These are phyloP conservation scores for Erigeron canadensis DNA, from an alignment of 129 eudicot genomes.

Conservation along the genomic window DNA sequence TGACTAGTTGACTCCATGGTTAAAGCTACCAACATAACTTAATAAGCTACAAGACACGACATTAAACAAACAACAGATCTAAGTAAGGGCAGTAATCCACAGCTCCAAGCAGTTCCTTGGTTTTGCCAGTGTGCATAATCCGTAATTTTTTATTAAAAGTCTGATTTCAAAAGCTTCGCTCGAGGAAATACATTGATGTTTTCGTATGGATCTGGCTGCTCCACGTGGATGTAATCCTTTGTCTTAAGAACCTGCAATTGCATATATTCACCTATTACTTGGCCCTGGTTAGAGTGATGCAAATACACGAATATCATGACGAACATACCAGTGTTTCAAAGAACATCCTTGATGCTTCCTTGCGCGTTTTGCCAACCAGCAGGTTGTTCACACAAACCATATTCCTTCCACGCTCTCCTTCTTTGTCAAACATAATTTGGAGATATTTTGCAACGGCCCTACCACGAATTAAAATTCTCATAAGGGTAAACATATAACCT, in stretches of 20 bases:
- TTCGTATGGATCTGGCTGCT: slow-evolving; percentile 55
- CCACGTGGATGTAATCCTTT: slow-evolving; percentile 83
- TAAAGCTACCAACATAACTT: slow-evolving; percentile 33
- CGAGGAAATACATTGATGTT: slow-evolving; percentile 64
- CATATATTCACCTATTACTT: neutral
- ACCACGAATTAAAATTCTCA: slow-evolving; percentile 13
- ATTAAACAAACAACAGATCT: slow-evolving; percentile 41
- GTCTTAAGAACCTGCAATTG: slow-evolving; percentile 79
- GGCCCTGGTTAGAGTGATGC: neutral
- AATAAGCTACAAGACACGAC: slow-evolving; percentile 2
- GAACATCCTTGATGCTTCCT: slow-evolving; percentile 97
- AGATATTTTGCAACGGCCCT: slow-evolving; percentile 96
- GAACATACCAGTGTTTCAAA: slow-evolving; percentile 81
- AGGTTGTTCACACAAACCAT: slow-evolving; percentile 61
- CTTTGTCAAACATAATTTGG: slow-evolving; percentile 76
- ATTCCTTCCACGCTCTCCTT: slow-evolving; percentile 59
- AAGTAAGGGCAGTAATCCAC: slow-evolving; percentile 22
- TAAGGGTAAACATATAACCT: slow-evolving; percentile 6
- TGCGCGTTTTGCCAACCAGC: slow-evolving; percentile 74
- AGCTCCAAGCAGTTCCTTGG: slow-evolving; percentile 7
- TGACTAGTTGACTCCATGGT: slow-evolving; percentile 36
- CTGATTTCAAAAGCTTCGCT: slow-evolving; percentile 66
- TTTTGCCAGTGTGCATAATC: slow-evolving; percentile 1
- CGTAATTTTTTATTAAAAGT: slow-evolving; percentile 38
- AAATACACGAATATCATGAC: neutral